Conservation (phyloP, 345 rosid species). For the Moricandia arvensis region DNA sequence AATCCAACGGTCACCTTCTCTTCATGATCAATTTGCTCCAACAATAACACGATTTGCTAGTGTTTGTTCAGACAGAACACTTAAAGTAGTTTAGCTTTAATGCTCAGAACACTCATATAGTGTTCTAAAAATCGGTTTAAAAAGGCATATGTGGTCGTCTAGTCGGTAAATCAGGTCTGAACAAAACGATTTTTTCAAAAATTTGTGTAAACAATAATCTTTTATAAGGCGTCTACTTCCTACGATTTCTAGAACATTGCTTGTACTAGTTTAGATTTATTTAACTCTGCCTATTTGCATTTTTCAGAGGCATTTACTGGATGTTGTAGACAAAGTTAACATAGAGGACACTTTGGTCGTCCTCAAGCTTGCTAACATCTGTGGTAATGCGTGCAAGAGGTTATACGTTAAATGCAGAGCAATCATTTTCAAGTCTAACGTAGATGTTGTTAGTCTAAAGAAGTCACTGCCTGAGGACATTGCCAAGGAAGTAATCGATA, state of each 20-base stretch:
- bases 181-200: no score
- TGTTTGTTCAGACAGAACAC: not conserved
- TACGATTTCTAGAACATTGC: no score
- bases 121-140: no score
- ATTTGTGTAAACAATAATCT: no score
- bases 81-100: not conserved
- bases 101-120: not conserved
- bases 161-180: no score
- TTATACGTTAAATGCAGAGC: constrained; percentile 50
- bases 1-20: no score
- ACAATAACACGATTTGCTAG: not conserved
- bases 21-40: no score
- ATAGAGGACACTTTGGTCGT: constrained; percentile 60
- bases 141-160: no score
- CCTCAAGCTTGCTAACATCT: constrained; percentile 57
- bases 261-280: not conserved
- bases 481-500: constrained; percentile 49
- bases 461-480: constrained; percentile 54
- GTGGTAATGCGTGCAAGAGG: constrained; percentile 53
- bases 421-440: constrained; percentile 54
- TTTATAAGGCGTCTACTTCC: no score
- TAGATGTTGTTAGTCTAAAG: constrained; percentile 56
- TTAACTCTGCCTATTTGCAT: not conserved
- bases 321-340: constrained; percentile 57
- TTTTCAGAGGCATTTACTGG: constrained; percentile 61